A percentile compares a stretch with the other conserved stretches of the same genome.
Evolutionary conservation across 1,139 yeast species (phyloP).

Genomic region (Zygoascus sp.): DNA sequence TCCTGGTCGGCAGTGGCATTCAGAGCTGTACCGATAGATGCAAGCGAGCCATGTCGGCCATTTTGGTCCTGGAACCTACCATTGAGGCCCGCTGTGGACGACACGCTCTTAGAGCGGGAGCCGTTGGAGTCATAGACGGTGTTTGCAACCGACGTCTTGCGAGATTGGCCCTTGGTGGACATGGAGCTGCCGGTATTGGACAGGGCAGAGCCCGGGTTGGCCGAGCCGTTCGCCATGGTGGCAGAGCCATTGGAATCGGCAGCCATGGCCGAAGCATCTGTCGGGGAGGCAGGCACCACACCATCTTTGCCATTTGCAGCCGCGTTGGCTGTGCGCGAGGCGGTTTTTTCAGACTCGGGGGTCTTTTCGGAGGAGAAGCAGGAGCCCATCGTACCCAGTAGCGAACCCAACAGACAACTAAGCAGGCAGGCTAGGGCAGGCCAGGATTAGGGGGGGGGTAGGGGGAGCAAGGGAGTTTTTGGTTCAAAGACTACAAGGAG

Average conservation of each 20-base stretch:
- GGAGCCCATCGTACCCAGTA: constrained; percentile 15
- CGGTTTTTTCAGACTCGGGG: constrained; percentile 2
- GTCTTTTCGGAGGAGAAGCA: constrained; percentile 12
- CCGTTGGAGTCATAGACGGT: not conserved
- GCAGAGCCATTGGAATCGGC: no score
- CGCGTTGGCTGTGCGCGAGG: constrained; percentile 5
- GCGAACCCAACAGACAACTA: no score
- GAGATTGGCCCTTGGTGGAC: not conserved
- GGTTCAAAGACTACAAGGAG: no score
- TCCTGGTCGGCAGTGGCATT: not conserved
- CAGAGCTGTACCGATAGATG: constrained; percentile 7
- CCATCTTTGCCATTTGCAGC: no score
- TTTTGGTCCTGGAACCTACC: not conserved
- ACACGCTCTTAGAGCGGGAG: constrained; percentile 4
- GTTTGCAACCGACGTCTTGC: not conserved
- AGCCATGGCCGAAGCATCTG: no score
- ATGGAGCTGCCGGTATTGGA: no score
- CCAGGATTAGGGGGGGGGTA: no score
- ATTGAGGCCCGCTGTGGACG: not conserved
- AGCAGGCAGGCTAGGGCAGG: no score
- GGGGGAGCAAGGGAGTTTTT: no score
- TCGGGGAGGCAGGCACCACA: no score
- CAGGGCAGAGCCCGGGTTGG: not conserved
- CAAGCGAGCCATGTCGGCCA: constrained; percentile 7
- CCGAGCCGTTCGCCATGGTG: no score